Evolutionary conservation across 1,139 yeast genomes (phyloP).

Genomic region (Blastobotrys indianensis): DNA sequence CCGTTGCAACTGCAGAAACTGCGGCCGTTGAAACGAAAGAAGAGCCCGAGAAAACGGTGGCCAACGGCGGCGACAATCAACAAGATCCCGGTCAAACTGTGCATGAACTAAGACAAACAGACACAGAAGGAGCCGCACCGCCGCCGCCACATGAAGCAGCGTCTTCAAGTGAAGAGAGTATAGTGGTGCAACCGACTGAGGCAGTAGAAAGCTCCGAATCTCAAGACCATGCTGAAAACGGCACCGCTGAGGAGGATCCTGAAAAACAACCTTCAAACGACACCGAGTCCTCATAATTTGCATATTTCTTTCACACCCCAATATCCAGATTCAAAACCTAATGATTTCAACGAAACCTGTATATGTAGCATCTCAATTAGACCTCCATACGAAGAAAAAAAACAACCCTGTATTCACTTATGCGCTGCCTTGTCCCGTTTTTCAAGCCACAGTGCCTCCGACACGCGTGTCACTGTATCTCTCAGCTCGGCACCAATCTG

Average conservation of each 20-base stretch:
- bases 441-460: not conserved
- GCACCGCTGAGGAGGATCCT: not conserved
- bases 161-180: not conserved
- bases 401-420: no score
- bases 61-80: not conserved
- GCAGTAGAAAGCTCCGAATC: not conserved
- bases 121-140: not conserved
- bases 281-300: not conserved
- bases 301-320: not conserved
- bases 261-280: not conserved
- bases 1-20: not conserved
- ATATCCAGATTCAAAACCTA: not conserved
- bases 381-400: not conserved
- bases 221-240: not conserved
- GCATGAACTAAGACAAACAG: no score
- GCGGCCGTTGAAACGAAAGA: conserved; percentile 1
- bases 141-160: not conserved
- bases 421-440: not conserved
- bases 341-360: not conserved
- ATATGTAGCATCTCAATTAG: not conserved
- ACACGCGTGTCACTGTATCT: not conserved
- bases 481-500: conserved; percentile 4
- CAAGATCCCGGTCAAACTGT: not conserved
- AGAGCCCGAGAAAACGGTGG: not conserved
- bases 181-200: not conserved